Evolutionary conservation across 306 rosid genomes (phyloP).

Genomic region (Corylus americana): DNA sequence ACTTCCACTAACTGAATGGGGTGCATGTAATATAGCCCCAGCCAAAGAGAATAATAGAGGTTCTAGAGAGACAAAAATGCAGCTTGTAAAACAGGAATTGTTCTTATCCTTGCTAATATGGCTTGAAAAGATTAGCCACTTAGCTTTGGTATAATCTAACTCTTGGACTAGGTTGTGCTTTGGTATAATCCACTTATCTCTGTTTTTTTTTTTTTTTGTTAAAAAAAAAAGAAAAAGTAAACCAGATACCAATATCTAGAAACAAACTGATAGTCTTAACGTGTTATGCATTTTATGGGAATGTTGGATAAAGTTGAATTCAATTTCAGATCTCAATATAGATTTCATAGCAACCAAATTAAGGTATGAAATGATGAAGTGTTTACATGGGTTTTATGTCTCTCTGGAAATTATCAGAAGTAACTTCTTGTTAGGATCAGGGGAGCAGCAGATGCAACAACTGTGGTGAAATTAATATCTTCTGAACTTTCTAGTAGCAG

Average conservation of each 20-base stretch:
- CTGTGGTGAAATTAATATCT: no score
- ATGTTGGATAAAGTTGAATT: neutral
- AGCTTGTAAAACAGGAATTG: neutral
- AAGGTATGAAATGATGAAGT: no score
- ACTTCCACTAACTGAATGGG: conserved; percentile 8
- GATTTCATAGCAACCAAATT: neutral
- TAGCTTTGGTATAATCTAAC: neutral
- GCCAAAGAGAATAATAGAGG: neutral
- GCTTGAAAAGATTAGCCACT: neutral
- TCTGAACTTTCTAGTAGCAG: neutral
- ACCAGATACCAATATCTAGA: neutral
- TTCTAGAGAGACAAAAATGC: conserved; percentile 9
- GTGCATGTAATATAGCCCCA: conserved; percentile 16
- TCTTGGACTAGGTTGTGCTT: neutral
- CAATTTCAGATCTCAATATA: neutral
- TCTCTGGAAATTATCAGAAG: neutral
- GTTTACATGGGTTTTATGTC: no score
- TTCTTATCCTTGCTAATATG: neutral
- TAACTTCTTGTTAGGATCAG: neutral
- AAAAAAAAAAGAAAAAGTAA: neutral
- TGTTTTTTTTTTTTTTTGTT: no score
- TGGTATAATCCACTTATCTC: neutral
- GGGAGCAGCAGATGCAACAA: neutral
- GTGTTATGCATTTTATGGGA: neutral
- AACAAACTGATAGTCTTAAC: neutral